phyloP scores from a whole-genome alignment of 257 asterid genomes.

The Agastache rugosa region DNA sequence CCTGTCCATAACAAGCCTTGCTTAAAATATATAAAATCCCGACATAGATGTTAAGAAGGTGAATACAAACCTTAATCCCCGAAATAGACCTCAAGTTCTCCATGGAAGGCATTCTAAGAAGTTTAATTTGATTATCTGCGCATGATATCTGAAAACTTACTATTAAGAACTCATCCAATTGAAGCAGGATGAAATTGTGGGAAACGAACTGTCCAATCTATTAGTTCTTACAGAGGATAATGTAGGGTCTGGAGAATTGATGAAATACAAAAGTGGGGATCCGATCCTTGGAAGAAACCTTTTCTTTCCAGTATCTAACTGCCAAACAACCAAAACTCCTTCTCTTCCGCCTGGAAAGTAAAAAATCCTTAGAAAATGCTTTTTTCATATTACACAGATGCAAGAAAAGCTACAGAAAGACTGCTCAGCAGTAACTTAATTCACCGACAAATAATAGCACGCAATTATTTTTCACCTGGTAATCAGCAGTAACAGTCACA shows the following conservation, averaged over 20 bases:
- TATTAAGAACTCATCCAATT: constrained; percentile 37
- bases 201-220: constrained; percentile 23
- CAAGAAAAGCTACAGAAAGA: constrained; percentile 19
- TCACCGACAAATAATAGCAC: constrained; percentile 20
- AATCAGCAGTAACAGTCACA: constrained; percentile 2
- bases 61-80: constrained; percentile 82
- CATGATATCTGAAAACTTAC: constrained; percentile 80
- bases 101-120: constrained; percentile 70
- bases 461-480: constrained; percentile 28
- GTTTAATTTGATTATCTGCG: constrained; percentile 83
- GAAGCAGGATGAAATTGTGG: constrained; percentile 20
- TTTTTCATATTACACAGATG: not conserved
- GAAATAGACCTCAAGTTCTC: constrained; percentile 78
- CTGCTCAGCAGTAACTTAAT: constrained; percentile 8
- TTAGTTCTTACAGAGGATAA: constrained; percentile 70
- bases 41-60: constrained; percentile 3
- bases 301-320: constrained; percentile 90
- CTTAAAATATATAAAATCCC: constrained; percentile 19
- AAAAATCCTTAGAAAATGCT: constrained; percentile 22
- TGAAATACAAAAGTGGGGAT: constrained; percentile 72
- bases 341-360: constrained; percentile 80
- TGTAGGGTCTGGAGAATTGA: constrained; percentile 82
- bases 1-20: constrained; percentile 19
- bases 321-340: constrained; percentile 98
- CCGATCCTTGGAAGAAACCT: constrained; percentile 89